Evolutionary conservation across 73 alveolate species (phyloP), one percentile per base, ranked within the genome.

Genomic region (Blepharisma stoltei): DNA sequence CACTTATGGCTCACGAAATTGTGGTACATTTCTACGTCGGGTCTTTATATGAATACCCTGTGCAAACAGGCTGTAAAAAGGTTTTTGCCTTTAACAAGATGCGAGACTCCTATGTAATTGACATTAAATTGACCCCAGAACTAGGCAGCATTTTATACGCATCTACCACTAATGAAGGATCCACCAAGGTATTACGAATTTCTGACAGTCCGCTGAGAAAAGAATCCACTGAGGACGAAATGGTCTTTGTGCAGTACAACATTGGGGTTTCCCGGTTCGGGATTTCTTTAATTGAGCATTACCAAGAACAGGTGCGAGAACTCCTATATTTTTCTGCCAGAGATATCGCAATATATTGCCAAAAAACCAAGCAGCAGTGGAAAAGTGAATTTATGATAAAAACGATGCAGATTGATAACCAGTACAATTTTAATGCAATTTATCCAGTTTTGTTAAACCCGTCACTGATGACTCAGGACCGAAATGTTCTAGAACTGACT

Each of bases 401-500:
- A 25, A 54, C 71, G 47, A 32, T 81, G 14, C 75, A 88, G 70
- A 79, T 77, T 6, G 95, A 88, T 67, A 88, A 88, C 55, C 82
- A 88, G 27, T 77, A 78, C 20, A 50, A 78, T 52, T 23, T 37
- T 60, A 78, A 78, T 50, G 38, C 83, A 6, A 38, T 79, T 11
- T 87, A 44, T 77, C 94, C 94, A 37, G 86, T 87, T 4, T 54
- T 87, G 52, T 18, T 84, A 53, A 65, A 81, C 27, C 86, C 86
- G 6, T 76, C 78, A 38, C 73, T 44, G 38, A 45, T 70, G 37
- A 43, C 44, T 50, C 55, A 50, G 1, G 54, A 32, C 41, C 41
- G 82, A 38, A 71, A 54, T 53, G 48, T 81, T 54, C 78, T 88
- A 38, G 81, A 88, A 11, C 44, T 84, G 21, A 68, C 71, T 20